phyloP scores from a whole-genome alignment of 441 rosid species.

The Jatropha podagrica region DNA sequence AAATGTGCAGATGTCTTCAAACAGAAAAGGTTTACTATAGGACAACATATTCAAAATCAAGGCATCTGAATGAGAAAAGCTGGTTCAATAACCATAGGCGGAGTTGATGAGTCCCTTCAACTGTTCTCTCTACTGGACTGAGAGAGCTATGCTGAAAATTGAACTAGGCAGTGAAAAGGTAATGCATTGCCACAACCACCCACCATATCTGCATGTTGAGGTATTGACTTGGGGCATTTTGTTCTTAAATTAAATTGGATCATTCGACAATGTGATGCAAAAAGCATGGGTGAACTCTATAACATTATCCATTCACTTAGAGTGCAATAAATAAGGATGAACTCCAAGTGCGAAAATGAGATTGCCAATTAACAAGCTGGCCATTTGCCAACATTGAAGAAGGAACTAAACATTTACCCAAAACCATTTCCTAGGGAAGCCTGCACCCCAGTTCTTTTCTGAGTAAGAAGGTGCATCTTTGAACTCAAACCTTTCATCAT shows the following conservation, averaged over 20 bases:
- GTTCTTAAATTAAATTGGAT: neutral
- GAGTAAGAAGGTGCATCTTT: constrained; percentile 93
- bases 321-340: neutral
- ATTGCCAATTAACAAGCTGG: neutral
- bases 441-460: constrained; percentile 99
- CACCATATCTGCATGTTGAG: neutral
- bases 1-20: neutral
- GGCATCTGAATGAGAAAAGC: constrained; percentile 10
- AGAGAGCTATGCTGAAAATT: neutral
- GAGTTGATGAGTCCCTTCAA: neutral
- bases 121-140: neutral
- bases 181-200: neutral
- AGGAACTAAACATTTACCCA: constrained; percentile 59
- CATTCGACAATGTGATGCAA: neutral
- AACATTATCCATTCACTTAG: neutral
- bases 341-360: neutral
- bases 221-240: neutral
- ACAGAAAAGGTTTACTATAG: neutral
- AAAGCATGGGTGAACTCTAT: neutral
- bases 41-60: neutral
- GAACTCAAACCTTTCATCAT: constrained; percentile 84
- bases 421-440: constrained; percentile 97
- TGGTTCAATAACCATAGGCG: neutral
- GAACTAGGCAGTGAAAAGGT: neutral
- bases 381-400: neutral